Evolutionary conservation across 148 eudicot genomes (phyloP).

Genomic region (Spergularia bocconei): DNA sequence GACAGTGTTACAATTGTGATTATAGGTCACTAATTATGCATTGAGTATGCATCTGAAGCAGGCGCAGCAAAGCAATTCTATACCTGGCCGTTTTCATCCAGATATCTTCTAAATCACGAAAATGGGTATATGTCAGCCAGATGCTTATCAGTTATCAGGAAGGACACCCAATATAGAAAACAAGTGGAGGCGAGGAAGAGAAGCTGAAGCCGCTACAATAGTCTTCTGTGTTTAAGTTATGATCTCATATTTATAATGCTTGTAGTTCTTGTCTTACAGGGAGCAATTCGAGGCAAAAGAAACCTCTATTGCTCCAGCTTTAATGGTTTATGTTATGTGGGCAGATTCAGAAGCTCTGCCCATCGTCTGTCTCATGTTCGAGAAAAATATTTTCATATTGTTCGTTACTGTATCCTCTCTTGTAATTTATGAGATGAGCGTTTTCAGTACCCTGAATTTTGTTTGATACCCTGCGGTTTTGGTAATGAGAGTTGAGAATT

Average conservation of each 20-base stretch:
- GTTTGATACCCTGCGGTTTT: background rate
- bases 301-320: background rate
- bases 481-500: background rate
- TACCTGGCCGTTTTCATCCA: constrained; percentile 60
- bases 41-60: constrained; percentile 63
- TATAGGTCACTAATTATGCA: constrained; percentile 75
- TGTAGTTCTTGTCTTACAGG: constrained; percentile 5
- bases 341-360: background rate
- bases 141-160: background rate
- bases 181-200: constrained; percentile 4
- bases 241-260: background rate
- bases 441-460: background rate
- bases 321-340: background rate
- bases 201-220: constrained; percentile 3
- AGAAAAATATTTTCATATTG: background rate
- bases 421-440: background rate
- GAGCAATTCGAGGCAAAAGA: background rate
- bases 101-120: constrained; percentile 46
- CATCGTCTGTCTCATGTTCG: background rate
- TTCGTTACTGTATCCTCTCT: background rate
- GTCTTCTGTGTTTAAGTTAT: constrained; percentile 2
- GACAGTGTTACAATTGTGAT: constrained; percentile 5
- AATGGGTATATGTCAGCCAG: background rate
- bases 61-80: constrained; percentile 61
- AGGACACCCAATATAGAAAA: background rate